Base-by-base conservation (phyloP, 805 yeast species). In the Schwanniomyces pseudopolymorphus region DNA sequence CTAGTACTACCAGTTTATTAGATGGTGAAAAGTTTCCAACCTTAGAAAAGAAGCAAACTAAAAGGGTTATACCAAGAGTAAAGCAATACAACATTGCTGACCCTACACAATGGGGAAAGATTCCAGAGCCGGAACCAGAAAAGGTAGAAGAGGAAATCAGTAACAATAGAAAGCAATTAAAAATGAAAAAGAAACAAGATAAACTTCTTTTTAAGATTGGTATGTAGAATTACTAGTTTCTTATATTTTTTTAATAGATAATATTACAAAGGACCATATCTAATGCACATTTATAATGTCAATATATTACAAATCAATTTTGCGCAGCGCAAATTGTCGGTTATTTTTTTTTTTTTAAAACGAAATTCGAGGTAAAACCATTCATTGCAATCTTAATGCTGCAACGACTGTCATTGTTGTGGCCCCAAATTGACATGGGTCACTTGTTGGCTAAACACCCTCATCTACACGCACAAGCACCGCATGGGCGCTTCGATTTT, bases 11-110 rank as follows among this genome's bases (percentile, higher is more conserved):
- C 11, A 17, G 44, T 24, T 13, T 41, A 26, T 40, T 58, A 11
- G 44, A 61, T 25, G 66, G 61, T 2, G 45, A 58, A 3, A 64
- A 75, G 50, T 78, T 82, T 57, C 87, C 87, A 3, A 72, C 80
- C 0, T 60, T 78, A 31, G 67, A 63, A 48, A 68, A 73, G 54
- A 78, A 75, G 57, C 57, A 64, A 42, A 51, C 51, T 2, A 68
- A 66, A 48, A 64, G 56, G 46, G 54, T 50, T 7, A 72, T 79
- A 44, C 88, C 90, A 2, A 72, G 86, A 35, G 87, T 85, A 3
- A 81, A 80, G 40, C 81, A 83, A 6, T 63, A 74, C 13, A 49
- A 51, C 19, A 44, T 50, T 26, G 39, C 48, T 4, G 56, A 57
- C 13, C 53, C 61, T 2, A 38, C 42, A 26, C 48, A 51, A 33